These are phyloP conservation scores for Reutealis trisperma DNA, from an alignment of 345 rosid species.

Conservation along the genomic window DNA sequence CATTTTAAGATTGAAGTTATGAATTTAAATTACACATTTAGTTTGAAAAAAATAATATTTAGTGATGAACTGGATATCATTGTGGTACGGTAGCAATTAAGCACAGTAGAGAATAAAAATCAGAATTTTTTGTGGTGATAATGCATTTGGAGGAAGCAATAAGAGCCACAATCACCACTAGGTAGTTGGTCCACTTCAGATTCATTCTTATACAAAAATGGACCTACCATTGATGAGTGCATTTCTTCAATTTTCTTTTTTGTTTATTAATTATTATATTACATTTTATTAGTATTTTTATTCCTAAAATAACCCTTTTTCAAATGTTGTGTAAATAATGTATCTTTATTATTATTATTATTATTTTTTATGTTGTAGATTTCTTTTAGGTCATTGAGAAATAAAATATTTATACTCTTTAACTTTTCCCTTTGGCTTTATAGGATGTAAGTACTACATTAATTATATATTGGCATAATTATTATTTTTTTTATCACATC, in stretches of 20 bases:
- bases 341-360: no score
- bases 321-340: no score
- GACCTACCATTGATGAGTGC: not conserved
- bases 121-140: constrained; percentile 22
- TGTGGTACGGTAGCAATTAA: constrained; percentile 1
- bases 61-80: not conserved
- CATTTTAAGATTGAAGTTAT: no score
- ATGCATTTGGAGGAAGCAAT: constrained; percentile 2
- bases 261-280: not conserved
- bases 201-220: not conserved
- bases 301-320: not conserved
- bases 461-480: no score
- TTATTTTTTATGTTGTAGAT: no score
- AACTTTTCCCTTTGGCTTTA: no score
- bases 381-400: no score
- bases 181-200: constrained; percentile 13
- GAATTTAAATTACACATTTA: no score
- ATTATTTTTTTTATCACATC: no score
- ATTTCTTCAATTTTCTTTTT: not conserved
- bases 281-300: not conserved
- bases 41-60: no score
- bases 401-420: no score
- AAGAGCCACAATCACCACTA: constrained; percentile 8
- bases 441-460: no score
- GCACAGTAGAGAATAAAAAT: constrained; percentile 7